Percentiles rank a stretch among this genome's conserved stretches.
phyloP scores from a whole-genome alignment of 2,329 filamentous ascomycete genomes.

The Scortechinia acanthostroma region DNA sequence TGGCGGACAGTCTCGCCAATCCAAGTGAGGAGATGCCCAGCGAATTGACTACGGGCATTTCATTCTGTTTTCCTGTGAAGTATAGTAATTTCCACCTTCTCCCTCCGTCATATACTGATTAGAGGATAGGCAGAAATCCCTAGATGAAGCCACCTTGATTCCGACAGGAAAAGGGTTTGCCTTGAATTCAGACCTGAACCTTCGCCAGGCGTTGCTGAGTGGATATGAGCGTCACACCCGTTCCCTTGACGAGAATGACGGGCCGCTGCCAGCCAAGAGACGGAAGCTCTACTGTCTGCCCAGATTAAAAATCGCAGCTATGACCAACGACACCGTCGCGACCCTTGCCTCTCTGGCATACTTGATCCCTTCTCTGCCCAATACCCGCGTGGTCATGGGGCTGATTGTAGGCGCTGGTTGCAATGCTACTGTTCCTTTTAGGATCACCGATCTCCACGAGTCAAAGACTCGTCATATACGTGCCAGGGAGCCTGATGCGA shows the following conservation, averaged over 20 bases:
- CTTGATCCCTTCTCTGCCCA: background rate
- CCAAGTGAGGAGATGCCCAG: background rate
- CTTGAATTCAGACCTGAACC: background rate
- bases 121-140: background rate
- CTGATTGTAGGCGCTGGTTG: background rate
- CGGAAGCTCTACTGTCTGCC: background rate
- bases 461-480: background rate
- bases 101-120: background rate
- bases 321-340: background rate
- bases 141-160: background rate
- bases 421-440: background rate
- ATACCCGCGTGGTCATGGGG: background rate
- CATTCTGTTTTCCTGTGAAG: background rate
- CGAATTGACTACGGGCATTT: background rate
- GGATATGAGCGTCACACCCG: background rate
- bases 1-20: slow-evolving; percentile 39
- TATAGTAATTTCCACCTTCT: too few species aligned
- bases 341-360: background rate
- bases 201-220: background rate
- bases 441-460: background rate
- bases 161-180: background rate
- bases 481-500: background rate
- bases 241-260: background rate
- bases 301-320: background rate
- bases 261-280: background rate